Evolutionary conservation across 805 yeast genomes (phyloP).

Genomic region (Groenewaldozyma tartarivorans): DNA sequence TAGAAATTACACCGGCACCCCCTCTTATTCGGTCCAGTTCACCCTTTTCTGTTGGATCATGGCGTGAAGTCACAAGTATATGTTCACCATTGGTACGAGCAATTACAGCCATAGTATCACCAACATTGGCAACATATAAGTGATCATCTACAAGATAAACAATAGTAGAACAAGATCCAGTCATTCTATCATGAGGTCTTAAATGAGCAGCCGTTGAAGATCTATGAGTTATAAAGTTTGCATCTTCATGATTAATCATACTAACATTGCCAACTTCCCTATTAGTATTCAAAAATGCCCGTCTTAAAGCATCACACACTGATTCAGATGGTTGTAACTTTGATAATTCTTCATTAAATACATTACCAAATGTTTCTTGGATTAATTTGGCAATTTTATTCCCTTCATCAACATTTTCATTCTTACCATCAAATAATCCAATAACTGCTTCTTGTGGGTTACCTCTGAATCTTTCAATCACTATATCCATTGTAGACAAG

Average conservation of each 20-base stretch:
- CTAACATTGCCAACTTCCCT: slow-evolving; percentile 60
- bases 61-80: slow-evolving; percentile 60
- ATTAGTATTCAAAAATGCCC: slow-evolving; percentile 71
- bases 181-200: slow-evolving; percentile 54
- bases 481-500: slow-evolving; percentile 73
- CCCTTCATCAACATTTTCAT: slow-evolving; percentile 31
- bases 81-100: slow-evolving; percentile 77
- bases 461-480: slow-evolving; percentile 80
- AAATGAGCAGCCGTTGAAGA: slow-evolving; percentile 45
- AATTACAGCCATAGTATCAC: slow-evolving; percentile 78
- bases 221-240: slow-evolving; percentile 41
- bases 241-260: slow-evolving; percentile 21
- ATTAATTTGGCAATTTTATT: slow-evolving; percentile 53
- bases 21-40: slow-evolving; percentile 71
- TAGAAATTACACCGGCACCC: slow-evolving; percentile 83
- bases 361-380: slow-evolving; percentile 60
- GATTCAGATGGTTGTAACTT: slow-evolving; percentile 37
- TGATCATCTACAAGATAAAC: slow-evolving; percentile 64
- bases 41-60: slow-evolving; percentile 68
- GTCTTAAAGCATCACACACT: slow-evolving; percentile 67
- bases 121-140: slow-evolving; percentile 77
- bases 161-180: slow-evolving; percentile 82
- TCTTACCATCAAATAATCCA: slow-evolving; percentile 79
- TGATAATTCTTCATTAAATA: slow-evolving; percentile 58
- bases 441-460: slow-evolving; percentile 71